Evolutionary conservation across 2,329 filamentous ascomycete genomes (phyloP).

Genomic region (Fonsecaea monophora): DNA sequence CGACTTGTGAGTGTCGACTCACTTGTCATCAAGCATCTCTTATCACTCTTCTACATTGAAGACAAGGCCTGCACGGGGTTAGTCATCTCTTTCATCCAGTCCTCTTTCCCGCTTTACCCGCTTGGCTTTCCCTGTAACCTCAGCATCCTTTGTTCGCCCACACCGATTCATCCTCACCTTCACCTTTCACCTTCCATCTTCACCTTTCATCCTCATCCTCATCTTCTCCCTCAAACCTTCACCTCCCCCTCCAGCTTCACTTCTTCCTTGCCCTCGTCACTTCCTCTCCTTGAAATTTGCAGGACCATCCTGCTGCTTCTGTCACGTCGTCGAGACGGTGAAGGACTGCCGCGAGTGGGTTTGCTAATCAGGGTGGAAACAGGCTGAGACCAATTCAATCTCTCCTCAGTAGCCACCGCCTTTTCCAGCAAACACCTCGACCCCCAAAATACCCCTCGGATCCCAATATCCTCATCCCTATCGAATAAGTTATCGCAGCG

Average conservation of each 20-base stretch:
- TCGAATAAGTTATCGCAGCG: slow-evolving; percentile 20
- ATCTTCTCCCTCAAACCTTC: background rate
- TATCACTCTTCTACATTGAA: background rate
- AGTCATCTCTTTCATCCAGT: slow-evolving; percentile 16
- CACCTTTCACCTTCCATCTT: slow-evolving; percentile 7
- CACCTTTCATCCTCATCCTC: background rate
- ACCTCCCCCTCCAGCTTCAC: background rate
- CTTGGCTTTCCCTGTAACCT: slow-evolving; percentile 18
- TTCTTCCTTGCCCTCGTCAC: background rate
- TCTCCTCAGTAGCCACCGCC: slow-evolving; percentile 16
- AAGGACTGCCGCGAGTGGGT: background rate
- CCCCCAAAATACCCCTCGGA: slow-evolving; percentile 13
- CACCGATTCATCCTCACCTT: slow-evolving; percentile 22
- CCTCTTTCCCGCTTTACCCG: slow-evolving; percentile 19
- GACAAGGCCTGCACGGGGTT: slow-evolving; percentile 28
- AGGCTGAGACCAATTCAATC: slow-evolving; percentile 36
- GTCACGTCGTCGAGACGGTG: background rate
- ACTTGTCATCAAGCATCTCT: slow-evolving; percentile 31
- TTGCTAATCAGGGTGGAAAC: slow-evolving; percentile 34
- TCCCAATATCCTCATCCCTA: slow-evolving; percentile 1
- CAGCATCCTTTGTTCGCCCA: slow-evolving; percentile 18
- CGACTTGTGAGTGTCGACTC: slow-evolving; percentile 36
- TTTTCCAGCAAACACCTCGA: slow-evolving; percentile 19
- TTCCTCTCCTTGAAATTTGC: slow-evolving; percentile 1
- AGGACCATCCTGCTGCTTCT: background rate